Percentiles rank a stretch among this genome's conserved stretches.
Evolutionary conservation across 2,329 filamentous ascomycete species (phyloP).

Genomic region (Diaporthe sp.): DNA sequence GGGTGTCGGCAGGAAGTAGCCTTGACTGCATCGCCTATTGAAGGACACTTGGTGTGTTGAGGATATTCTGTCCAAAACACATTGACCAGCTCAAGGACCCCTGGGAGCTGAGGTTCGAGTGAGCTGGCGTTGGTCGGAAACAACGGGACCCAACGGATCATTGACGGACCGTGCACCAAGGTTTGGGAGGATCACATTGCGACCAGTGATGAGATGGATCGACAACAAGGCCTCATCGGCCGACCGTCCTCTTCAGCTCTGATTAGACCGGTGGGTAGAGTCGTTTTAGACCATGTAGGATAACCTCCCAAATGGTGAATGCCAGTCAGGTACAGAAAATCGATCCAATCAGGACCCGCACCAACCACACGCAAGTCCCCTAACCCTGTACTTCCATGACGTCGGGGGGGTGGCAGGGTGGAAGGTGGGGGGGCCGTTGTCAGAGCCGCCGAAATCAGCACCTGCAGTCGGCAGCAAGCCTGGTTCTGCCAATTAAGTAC

Average conservation of each 20-base stretch:
- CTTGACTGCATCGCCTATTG: background rate
- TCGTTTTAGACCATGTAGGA: background rate
- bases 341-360: background rate
- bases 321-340: background rate
- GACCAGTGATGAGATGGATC: background rate
- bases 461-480: no score
- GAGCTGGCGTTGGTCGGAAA: constrained; percentile 27
- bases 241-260: background rate
- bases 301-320: background rate
- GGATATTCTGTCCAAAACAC: background rate
- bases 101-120: background rate
- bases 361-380: background rate
- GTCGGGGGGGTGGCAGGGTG: no score
- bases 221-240: background rate
- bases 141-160: constrained; percentile 23
- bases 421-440: no score
- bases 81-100: background rate
- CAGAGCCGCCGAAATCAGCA: no score
- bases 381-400: background rate
- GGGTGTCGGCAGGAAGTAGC: background rate
- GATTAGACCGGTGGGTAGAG: background rate
- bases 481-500: no score
- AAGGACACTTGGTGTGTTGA: background rate
- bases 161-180: constrained; percentile 32
- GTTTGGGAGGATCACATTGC: constrained; percentile 1